phyloP scores from a whole-genome alignment of 345 rosid genomes.

The Orychophragmus violaceus region DNA sequence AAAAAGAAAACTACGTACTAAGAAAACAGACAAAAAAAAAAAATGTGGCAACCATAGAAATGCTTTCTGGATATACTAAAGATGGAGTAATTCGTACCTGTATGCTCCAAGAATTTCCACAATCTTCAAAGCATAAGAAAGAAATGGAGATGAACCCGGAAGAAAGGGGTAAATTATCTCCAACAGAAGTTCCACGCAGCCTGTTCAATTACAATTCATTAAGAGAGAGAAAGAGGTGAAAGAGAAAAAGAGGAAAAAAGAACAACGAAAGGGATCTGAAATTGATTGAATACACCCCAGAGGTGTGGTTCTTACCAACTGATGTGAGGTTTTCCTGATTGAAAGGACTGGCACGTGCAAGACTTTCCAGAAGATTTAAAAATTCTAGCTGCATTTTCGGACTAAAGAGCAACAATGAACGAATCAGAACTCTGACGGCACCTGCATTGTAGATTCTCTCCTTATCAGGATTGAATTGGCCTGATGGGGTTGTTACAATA shows the following conservation, averaged over 20 bases:
- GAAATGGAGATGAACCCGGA: slow-evolving; percentile 72
- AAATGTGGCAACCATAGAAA: slow-evolving; percentile 6
- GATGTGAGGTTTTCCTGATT: slow-evolving; percentile 95
- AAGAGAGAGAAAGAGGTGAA: slow-evolving; percentile 14
- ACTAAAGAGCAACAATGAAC: slow-evolving; percentile 82
- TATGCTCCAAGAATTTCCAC: slow-evolving; percentile 94
- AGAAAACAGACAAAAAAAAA: slow-evolving; percentile 11
- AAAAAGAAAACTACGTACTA: slow-evolving; percentile 27
- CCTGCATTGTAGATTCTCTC: slow-evolving; percentile 88
- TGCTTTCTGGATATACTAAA: not conserved
- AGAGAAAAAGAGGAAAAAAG: slow-evolving; percentile 28
- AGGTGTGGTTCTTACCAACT: slow-evolving; percentile 55
- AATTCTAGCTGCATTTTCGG: slow-evolving; percentile 90
- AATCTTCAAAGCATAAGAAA: slow-evolving; percentile 79
- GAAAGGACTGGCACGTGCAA: slow-evolving; percentile 83
- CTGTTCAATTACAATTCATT: slow-evolving; percentile 35
- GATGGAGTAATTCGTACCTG: slow-evolving; percentile 43
- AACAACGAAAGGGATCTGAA: slow-evolving; percentile 1
- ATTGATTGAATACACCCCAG: slow-evolving; percentile 11
- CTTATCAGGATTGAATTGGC: slow-evolving; percentile 64
- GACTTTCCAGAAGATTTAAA: slow-evolving; percentile 67
- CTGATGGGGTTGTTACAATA: slow-evolving; percentile 52
- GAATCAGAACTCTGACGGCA: slow-evolving; percentile 73
- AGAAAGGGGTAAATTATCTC: slow-evolving; percentile 87
- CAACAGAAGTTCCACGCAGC: slow-evolving; percentile 90